Percentiles rank a stretch among this genome's conserved stretches.
phyloP scores from a whole-genome alignment of 352 stramenopile species.

The Phytophthora niederhauseri region DNA sequence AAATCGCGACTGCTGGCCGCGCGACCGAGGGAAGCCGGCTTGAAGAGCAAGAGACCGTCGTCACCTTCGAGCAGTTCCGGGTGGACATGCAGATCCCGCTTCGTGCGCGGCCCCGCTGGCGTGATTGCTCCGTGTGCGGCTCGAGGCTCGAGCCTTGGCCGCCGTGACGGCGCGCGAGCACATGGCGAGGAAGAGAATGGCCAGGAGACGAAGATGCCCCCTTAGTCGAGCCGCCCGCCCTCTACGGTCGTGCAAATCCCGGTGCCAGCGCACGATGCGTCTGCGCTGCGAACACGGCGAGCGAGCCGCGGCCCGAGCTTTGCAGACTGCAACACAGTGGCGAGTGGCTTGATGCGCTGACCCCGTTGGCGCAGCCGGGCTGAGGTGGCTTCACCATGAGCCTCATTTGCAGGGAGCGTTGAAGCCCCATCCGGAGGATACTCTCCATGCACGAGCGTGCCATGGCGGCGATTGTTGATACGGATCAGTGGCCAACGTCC shows the following conservation, averaged over 20 bases:
- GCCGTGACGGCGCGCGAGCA: neutral
- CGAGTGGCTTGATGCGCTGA: constrained; percentile 30
- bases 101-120: constrained; percentile 14
- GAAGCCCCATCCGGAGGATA: constrained; percentile 31
- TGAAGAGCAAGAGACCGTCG: constrained; percentile 32
- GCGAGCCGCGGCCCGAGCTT: constrained; percentile 5
- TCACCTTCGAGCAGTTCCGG: neutral
- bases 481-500: neutral
- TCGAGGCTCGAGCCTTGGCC: neutral
- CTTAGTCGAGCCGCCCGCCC: constrained; percentile 21
- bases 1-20: constrained; percentile 21
- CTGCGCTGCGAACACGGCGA: constrained; percentile 17
- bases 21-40: constrained; percentile 31
- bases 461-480: constrained; percentile 5
- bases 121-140: constrained; percentile 18
- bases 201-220: constrained; percentile 19
- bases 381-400: constrained; percentile 30
- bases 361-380: constrained; percentile 29
- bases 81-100: constrained; percentile 15
- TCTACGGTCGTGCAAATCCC: constrained; percentile 33
- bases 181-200: constrained; percentile 2
- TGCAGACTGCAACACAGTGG: neutral
- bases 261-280: constrained; percentile 8
- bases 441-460: constrained; percentile 8
- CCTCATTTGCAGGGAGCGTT: constrained; percentile 1